Conservation (phyloP, 129 eudicot species). For the Tagetes patula region DNA sequence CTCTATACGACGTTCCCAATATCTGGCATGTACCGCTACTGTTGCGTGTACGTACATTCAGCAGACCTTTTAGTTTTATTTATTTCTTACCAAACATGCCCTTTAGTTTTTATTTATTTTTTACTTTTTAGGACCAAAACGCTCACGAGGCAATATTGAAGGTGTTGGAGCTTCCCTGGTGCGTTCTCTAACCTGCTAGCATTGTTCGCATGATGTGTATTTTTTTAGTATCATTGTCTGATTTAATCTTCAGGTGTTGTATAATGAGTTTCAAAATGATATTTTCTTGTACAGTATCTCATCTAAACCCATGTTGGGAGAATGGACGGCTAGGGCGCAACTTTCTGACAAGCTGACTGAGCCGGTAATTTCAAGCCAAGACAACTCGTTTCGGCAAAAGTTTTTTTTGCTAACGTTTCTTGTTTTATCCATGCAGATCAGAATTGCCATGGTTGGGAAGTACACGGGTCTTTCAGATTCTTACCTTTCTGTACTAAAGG, state of each 20-base stretch:
- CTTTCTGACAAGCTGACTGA: slow-evolving; percentile 44
- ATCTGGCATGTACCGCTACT: slow-evolving; percentile 66
- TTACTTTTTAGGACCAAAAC: slow-evolving; percentile 48
- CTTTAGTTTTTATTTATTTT: background rate
- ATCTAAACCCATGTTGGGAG: slow-evolving; percentile 38
- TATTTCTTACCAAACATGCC: background rate
- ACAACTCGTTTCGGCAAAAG: background rate
- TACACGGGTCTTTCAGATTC: slow-evolving; percentile 93
- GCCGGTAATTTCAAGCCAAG: slow-evolving; percentile 34
- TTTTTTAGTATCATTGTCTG: background rate
- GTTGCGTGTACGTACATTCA: slow-evolving; percentile 45
- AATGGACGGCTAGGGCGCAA: slow-evolving; percentile 52
- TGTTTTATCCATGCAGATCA: slow-evolving; percentile 49
- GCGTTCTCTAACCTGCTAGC: slow-evolving; percentile 20
- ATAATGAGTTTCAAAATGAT: background rate
- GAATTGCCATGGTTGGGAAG: slow-evolving; percentile 95
- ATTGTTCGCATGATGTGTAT: background rate
- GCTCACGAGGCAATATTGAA: slow-evolving; percentile 62
- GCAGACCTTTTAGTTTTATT: background rate
- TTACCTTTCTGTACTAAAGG: slow-evolving; percentile 90
- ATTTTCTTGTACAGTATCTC: slow-evolving; percentile 26
- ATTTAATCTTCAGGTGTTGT: background rate
- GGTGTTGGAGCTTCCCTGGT: slow-evolving; percentile 53
- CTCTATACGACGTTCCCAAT: slow-evolving; percentile 53
- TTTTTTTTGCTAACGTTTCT: slow-evolving; percentile 1